Evolutionary conservation across 2,329 filamentous ascomycete genomes (phyloP).

Genomic region (Monilinia fructicola): DNA sequence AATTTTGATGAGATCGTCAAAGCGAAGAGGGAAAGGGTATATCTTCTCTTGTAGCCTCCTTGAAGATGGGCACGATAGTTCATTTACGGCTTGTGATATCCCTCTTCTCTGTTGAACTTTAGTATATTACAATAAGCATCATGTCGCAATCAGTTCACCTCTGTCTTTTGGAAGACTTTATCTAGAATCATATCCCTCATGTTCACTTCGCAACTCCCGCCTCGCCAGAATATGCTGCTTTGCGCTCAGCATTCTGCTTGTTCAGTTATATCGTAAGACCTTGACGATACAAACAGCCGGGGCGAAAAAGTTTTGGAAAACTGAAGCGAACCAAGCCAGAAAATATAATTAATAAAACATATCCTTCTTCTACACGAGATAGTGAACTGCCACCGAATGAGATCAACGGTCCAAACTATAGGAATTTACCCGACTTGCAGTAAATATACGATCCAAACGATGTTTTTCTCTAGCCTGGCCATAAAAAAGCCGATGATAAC

Average conservation of each 20-base stretch:
- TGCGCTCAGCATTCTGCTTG: constrained; percentile 25
- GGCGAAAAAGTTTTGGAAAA: constrained; percentile 26
- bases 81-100: not conserved
- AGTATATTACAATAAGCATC: not conserved
- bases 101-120: not conserved
- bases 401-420: constrained; percentile 40
- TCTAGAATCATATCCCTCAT: constrained; percentile 9
- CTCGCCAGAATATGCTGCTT: constrained; percentile 24
- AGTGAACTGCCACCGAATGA: constrained; percentile 33
- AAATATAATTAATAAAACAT: constrained; percentile 39
- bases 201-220: constrained; percentile 21
- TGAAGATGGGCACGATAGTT: not conserved
- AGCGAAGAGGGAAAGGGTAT: not conserved
- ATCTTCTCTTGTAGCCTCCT: not conserved
- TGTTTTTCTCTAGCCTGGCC: constrained; percentile 41
- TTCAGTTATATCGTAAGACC: constrained; percentile 27
- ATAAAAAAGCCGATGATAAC: constrained; percentile 41
- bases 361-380: constrained; percentile 39
- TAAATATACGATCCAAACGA: constrained; percentile 42
- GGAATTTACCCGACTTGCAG: constrained; percentile 36
- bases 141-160: not conserved
- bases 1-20: not conserved
- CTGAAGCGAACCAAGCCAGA: constrained; percentile 32
- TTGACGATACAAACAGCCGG: constrained; percentile 36
- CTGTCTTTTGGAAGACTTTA: not conserved